Evolutionary conservation across 257 asterid genomes (phyloP), one percentile per base, ranked within the genome.

Genomic region (Solanum etuberosum): DNA sequence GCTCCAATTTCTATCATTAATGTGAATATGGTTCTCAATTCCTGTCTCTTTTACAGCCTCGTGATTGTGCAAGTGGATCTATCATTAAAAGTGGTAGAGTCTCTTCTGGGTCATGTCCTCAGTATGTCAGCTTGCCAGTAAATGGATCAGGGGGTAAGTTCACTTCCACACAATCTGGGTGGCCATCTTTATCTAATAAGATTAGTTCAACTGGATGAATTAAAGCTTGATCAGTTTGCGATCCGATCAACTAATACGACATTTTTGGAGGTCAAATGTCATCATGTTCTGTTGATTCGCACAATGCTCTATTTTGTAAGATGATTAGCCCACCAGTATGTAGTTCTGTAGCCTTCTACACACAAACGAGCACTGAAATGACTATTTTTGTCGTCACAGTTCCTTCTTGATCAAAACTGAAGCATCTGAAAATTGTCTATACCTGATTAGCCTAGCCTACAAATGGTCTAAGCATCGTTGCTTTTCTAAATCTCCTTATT

Each of bases 121-220:
- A 12, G 80, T 92, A 93, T 46, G 92, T 93, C 93, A 93, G 95
- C 92, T 93, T 96, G 92, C 98, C 99, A 63, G 92, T 89, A 85
- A 71, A 78, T 87, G 91, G 37, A 59, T 87, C 95, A 51, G 32
- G 61, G 42, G 91, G 98, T 95, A 88, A 92, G 96, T 92, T 84
- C 34, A 27, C 54, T 71, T 51, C 42, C 21, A 20, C 68, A 18
- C 18, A 81, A 29, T 46, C 63, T 73, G 86, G 86, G 78, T 54
- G 37, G 23, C 35, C 51, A 68, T 48, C 63, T 35, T 68, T 67
- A 34, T 68, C 27, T 59, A 68, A 59, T 48, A 29, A 6, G 20
- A 29, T 81, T 48, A 81, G 31, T 18, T 48, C 29, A 48, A 46
- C 20, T 31, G 43, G 9, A 81, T 31, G 31, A 59, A 48, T 48